These are phyloP conservation scores for Camillea tinctor DNA, from an alignment of 2,329 filamentous ascomycete species.

Conservation along the genomic window DNA sequence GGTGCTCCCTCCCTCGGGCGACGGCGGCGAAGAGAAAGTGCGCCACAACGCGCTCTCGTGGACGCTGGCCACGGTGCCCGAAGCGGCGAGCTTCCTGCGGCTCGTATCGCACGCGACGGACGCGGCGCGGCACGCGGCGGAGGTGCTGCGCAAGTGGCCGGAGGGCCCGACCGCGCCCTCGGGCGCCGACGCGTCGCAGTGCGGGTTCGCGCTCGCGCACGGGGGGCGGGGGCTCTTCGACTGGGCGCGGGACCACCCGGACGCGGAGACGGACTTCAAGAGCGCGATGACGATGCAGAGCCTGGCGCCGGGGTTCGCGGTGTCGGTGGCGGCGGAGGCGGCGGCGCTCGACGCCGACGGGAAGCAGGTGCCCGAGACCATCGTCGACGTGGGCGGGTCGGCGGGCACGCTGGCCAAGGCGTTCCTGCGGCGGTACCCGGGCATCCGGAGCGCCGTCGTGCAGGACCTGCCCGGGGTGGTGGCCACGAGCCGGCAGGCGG, in stretches of 20 bases:
- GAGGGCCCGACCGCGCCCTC: too few relatives aligned
- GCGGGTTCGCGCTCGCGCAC: background rate
- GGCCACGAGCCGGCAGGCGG: constrained; percentile 10
- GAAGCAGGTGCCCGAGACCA: constrained; percentile 18
- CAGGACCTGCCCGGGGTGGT: constrained; percentile 22
- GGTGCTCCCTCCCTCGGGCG: constrained; percentile 1
- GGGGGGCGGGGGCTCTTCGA: background rate
- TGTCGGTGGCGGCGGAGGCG: too few relatives aligned
- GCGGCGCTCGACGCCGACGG: too few relatives aligned
- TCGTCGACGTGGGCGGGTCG: constrained; percentile 21
- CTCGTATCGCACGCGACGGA: too few relatives aligned
- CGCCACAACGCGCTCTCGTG: constrained; percentile 19
- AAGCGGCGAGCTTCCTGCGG: too few relatives aligned
- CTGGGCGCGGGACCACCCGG: background rate
- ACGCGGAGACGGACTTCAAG: background rate
- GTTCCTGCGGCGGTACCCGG: constrained; percentile 11
- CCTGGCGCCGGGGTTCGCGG: background rate
- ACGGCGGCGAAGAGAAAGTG: constrained; percentile 10
- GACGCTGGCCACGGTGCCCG: background rate
- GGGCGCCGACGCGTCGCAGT: background rate
- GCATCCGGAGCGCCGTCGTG: constrained; percentile 14
- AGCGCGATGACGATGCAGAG: background rate
- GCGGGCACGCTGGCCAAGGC: constrained; percentile 15
- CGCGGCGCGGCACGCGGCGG: too few relatives aligned
- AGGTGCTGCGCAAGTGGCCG: too few relatives aligned